A percentile compares a stretch with the other conserved stretches of the same genome.
Evolutionary conservation across 106 monocot species (phyloP).

Genomic region (Dendrobium officinale): DNA sequence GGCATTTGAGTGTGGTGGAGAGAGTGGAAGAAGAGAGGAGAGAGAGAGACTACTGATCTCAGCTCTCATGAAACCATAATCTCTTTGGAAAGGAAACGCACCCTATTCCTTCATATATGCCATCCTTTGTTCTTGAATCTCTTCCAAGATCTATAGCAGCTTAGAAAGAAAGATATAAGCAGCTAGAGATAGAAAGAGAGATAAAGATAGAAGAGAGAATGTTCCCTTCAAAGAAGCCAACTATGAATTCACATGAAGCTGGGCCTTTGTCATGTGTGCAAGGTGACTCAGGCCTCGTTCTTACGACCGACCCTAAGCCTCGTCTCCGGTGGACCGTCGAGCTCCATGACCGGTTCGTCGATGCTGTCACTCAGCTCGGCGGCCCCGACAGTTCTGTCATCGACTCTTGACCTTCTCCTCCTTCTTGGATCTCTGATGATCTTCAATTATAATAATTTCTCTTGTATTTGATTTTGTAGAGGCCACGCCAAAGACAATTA

Average conservation of each 20-base stretch:
- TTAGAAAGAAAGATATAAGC: conserved; percentile 7
- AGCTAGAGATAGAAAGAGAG: conserved; percentile 16
- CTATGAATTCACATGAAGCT: conserved; percentile 16
- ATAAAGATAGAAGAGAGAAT: conserved; percentile 27
- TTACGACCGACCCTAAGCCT: conserved; percentile 59
- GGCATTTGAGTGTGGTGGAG: background rate
- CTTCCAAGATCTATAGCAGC: conserved; percentile 23
- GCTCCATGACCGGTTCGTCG: conserved; percentile 58
- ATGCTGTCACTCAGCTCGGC: conserved; percentile 51
- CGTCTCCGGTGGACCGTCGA: conserved; percentile 58
- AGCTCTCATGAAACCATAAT: background rate
- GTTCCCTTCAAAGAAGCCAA: conserved; percentile 61
- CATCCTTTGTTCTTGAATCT: conserved; percentile 61
- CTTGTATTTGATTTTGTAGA: conserved; percentile 24
- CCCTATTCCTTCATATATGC: conserved; percentile 46
- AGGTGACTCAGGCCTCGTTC: conserved; percentile 48
- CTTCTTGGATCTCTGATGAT: background rate
- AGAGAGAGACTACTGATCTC: conserved; percentile 4
- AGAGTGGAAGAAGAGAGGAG: conserved; percentile 1
- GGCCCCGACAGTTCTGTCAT: conserved; percentile 38
- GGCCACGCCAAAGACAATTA: conserved; percentile 27
- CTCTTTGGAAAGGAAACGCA: conserved; percentile 22
- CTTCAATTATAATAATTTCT: background rate
- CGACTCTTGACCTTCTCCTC: background rate
- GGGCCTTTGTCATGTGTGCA: conserved; percentile 14